These are phyloP conservation scores for Lodderomyces orthopsilosis DNA, from an alignment of 1,139 yeast genomes.

Conservation along the genomic window DNA sequence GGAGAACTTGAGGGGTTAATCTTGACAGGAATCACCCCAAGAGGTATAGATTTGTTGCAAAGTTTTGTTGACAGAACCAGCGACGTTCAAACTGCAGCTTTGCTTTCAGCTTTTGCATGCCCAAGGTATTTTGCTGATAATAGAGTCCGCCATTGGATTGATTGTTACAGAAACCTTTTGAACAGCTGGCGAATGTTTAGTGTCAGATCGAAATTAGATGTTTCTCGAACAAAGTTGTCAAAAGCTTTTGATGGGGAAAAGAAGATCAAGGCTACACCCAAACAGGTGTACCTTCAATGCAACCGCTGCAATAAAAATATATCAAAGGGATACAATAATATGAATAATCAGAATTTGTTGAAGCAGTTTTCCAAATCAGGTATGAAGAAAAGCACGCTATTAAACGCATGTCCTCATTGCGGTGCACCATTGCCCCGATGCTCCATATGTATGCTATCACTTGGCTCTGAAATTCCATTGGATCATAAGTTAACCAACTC, in stretches of 20 bases:
- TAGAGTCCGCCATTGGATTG: conserved; percentile 76
- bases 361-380: conserved; percentile 40
- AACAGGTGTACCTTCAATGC: conserved; percentile 81
- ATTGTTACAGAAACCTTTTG: conserved; percentile 66
- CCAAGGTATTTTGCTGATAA: conserved; percentile 77
- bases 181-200: conserved; percentile 85
- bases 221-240: conserved; percentile 66
- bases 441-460: conserved; percentile 78
- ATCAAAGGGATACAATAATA: conserved; percentile 24
- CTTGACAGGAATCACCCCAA: conserved; percentile 83
- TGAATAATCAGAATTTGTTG: conserved; percentile 29
- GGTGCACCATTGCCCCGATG: conserved; percentile 90
- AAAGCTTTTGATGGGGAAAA: conserved; percentile 47
- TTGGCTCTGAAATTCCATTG: conserved; percentile 68
- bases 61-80: conserved; percentile 85
- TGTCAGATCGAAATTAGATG: conserved; percentile 81
- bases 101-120: conserved; percentile 75
- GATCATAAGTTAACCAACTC: conserved; percentile 16
- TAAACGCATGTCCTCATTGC: conserved; percentile 72
- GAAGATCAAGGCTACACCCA: conserved; percentile 54
- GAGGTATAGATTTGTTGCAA: conserved; percentile 78
- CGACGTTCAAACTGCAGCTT: conserved; percentile 90
- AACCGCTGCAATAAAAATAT: conserved; percentile 75
- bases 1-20: conserved; percentile 93
- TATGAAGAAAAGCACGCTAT: conserved; percentile 21